Conservation (phyloP, 257 asterid genomes). For the Solanum tacnaense region DNA sequence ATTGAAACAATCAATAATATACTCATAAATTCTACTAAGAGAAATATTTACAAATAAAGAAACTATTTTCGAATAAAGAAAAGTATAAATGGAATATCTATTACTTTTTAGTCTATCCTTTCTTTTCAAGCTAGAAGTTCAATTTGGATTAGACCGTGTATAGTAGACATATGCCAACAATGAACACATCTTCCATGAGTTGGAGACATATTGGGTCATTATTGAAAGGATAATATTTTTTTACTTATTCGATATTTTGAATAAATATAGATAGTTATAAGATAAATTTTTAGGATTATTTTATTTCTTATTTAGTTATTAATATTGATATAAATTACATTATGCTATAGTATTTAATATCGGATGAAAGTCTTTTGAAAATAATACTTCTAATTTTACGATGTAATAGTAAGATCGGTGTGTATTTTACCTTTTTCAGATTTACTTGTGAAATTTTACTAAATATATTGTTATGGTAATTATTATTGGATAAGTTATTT, state of each 20-base stretch:
- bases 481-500: neutral
- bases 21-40: neutral
- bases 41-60: no score
- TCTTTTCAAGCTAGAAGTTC: neutral
- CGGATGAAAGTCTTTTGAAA: neutral
- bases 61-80: no score
- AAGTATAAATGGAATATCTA: neutral
- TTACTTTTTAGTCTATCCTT: neutral
- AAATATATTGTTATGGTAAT: no score
- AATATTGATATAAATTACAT: neutral
- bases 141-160: neutral
- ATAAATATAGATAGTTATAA: neutral
- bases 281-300: neutral
- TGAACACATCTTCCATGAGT: neutral
- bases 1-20: no score
- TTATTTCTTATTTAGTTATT: neutral
- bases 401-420: no score
- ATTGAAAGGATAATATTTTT: neutral
- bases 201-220: neutral
- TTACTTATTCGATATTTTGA: neutral
- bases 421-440: neutral
- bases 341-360: neutral
- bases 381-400: accelerated
- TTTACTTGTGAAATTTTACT: no score
- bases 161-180: neutral